A percentile compares a stretch with the other conserved stretches of the same genome.
Conservation (phyloP, 1,139 yeast genomes). For the Blastobotrys apis region DNA sequence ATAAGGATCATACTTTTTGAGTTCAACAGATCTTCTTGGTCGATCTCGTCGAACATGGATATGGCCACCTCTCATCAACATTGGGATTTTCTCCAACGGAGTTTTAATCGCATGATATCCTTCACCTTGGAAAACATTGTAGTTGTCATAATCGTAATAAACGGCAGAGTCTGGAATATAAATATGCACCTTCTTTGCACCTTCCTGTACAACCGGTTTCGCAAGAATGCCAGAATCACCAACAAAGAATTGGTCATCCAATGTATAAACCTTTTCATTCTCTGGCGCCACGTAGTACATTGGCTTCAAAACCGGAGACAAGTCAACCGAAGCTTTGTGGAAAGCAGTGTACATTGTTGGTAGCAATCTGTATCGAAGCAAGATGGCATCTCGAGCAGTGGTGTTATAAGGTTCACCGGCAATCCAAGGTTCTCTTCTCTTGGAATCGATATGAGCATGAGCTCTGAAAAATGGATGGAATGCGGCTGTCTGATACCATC, state of each 20-base stretch:
- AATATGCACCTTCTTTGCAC: slow-evolving; percentile 43
- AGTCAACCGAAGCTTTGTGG: slow-evolving; percentile 53
- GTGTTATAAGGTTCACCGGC: slow-evolving; percentile 71
- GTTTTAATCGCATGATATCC: slow-evolving; percentile 44
- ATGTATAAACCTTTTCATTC: slow-evolving; percentile 45
- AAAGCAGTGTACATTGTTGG: slow-evolving; percentile 84
- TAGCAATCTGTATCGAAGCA: slow-evolving; percentile 66
- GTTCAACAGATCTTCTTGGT: slow-evolving; percentile 70
- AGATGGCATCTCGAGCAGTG: slow-evolving; percentile 63
- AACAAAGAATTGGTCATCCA: slow-evolving; percentile 82
- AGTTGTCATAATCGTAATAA: slow-evolving; percentile 55
- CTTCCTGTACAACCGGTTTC: slow-evolving; percentile 72
- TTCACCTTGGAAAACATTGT: slow-evolving; percentile 38
- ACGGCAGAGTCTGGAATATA: slow-evolving; percentile 61
- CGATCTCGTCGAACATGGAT: slow-evolving; percentile 65
- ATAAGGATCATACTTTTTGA: slow-evolving; percentile 81
- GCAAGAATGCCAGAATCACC: slow-evolving; percentile 72
- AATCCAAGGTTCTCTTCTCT: slow-evolving; percentile 90
- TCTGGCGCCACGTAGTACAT: slow-evolving; percentile 62
- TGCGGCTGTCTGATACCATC: slow-evolving; percentile 96
- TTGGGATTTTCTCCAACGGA: slow-evolving; percentile 62
- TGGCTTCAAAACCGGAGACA: slow-evolving; percentile 74
- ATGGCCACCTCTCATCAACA: slow-evolving; percentile 73
- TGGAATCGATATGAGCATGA: slow-evolving; percentile 92
- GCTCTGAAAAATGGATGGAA: slow-evolving; percentile 97